Evolutionary conservation across 1,139 yeast species (phyloP).

Genomic region (Yamadazyma sp.): DNA sequence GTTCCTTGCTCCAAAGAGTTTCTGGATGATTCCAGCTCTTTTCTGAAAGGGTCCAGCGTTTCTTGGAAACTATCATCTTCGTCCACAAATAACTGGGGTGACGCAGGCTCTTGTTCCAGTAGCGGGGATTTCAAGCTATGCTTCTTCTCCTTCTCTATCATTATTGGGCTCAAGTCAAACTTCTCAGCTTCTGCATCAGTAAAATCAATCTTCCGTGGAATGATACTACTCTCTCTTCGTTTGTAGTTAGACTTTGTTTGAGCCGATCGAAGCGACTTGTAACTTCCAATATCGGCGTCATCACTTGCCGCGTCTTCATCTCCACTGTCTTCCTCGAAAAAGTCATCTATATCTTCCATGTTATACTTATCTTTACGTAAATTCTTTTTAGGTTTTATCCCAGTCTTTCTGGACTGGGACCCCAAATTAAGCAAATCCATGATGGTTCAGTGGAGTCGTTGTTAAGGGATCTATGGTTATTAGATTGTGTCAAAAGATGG

Average conservation of each 20-base stretch:
- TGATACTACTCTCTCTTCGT: conserved; percentile 5
- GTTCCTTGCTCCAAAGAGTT: background rate
- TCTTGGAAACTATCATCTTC: background rate
- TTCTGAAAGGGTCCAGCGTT: conserved; percentile 7
- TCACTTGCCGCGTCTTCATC: background rate
- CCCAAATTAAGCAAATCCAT: conserved; percentile 58
- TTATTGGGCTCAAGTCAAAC: conserved; percentile 32
- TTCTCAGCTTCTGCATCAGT: conserved; percentile 39
- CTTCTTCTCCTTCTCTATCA: conserved; percentile 21
- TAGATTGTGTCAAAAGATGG: no score
- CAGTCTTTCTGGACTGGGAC: conserved; percentile 58
- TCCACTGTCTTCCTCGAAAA: conserved; percentile 37
- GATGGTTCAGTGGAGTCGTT: background rate
- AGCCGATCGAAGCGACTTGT: background rate
- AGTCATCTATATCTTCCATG: conserved; percentile 79
- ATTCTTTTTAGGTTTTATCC: conserved; percentile 51
- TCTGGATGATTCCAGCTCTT: background rate
- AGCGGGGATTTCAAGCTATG: conserved; percentile 11
- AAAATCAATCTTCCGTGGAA: conserved; percentile 40
- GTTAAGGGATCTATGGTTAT: no score
- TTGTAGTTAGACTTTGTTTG: background rate
- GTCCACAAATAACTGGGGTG: conserved; percentile 8
- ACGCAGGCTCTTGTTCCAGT: conserved; percentile 10
- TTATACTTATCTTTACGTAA: conserved; percentile 64
- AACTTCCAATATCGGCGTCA: background rate